Evolutionary conservation across 805 yeast species (phyloP), one percentile per base, ranked within the genome.

Genomic region (Starmerella gropengiesseri): DNA sequence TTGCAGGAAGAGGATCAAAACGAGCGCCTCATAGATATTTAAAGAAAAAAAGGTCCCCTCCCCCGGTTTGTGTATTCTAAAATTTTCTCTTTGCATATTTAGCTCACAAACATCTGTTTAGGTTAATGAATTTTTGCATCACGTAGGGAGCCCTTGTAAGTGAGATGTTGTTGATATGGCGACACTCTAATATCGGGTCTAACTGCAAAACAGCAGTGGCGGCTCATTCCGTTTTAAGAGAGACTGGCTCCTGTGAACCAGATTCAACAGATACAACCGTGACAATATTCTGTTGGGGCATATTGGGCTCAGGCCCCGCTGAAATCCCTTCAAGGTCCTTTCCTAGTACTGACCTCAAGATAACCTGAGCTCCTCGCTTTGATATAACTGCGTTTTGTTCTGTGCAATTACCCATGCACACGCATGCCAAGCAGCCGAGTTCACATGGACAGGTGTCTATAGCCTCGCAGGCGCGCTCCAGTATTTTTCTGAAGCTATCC

Each of bases 301-400:
- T 41, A 36, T 60, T 59, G 4, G 54, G 54, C 38, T 62, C 66
- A 1, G 65, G 64, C 7, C 66, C 66, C n/a, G 45, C 45, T 2
- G 61, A 57, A 11, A 62, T 49, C 4, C 65, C 64, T 17, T 74
- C 71, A 9, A 77, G 45, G 20, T 66, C 66, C 22, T 68, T 62
- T 0, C 84, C 87, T 22, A 78, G 55, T 5, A 91, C 66, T 13
- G 67, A 56, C 13, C 78, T 76, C 13, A 87, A 54, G 6, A 89
- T 74, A 2, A 89, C 68, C 12, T 73, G 62, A 0, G 95, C 85
- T 0, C 91, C 97, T 11, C 81, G 79, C 54, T 89, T 91, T 0
- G 96, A 85, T 49, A 89, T 64, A 6, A 91, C 97, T 41, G 80
- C 63, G 55, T 80, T 77, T 51, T 73, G 72, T 60, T 91, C 98